A percentile compares a stretch with the other conserved stretches of the same genome.
Conservation (phyloP, 2,329 filamentous ascomycete genomes). For the Colletotrichum tropicicola region DNA sequence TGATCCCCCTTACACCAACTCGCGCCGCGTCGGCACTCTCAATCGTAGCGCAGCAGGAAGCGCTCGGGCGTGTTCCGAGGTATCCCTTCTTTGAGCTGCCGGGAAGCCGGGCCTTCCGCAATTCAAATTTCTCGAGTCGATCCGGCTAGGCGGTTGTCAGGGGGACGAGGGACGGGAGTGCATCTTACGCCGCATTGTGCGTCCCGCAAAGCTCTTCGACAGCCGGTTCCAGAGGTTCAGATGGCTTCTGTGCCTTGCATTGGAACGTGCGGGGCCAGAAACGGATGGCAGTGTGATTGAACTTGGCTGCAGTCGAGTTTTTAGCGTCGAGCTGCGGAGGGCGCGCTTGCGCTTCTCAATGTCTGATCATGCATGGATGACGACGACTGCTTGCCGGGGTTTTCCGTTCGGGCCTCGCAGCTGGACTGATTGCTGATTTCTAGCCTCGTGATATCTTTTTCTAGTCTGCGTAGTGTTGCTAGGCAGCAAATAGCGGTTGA, state of each 20-base stretch:
- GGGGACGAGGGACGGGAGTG: background rate
- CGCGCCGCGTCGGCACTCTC: background rate
- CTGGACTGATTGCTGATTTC: too few relatives aligned
- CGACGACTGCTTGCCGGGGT: background rate
- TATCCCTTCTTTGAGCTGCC: background rate
- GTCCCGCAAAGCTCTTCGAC: background rate
- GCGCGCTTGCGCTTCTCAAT: background rate
- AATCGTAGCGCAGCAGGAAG: background rate
- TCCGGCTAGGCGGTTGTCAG: background rate
- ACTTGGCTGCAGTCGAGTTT: background rate
- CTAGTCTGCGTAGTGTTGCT: background rate
- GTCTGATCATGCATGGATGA: background rate
- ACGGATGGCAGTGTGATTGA: slow-evolving; percentile 1
- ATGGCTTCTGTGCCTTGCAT: background rate
- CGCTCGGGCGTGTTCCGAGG: background rate
- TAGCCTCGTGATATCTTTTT: too few relatives aligned
- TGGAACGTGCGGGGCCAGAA: background rate
- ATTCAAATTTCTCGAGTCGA: background rate
- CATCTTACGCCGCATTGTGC: background rate
- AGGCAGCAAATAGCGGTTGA: background rate
- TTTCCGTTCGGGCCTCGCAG: background rate
- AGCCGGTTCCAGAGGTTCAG: background rate
- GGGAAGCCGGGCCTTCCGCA: background rate
- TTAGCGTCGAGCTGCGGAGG: background rate
- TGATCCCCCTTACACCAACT: background rate